phyloP scores from a whole-genome alignment of 345 rosid genomes.

The Citropsis articulata region DNA sequence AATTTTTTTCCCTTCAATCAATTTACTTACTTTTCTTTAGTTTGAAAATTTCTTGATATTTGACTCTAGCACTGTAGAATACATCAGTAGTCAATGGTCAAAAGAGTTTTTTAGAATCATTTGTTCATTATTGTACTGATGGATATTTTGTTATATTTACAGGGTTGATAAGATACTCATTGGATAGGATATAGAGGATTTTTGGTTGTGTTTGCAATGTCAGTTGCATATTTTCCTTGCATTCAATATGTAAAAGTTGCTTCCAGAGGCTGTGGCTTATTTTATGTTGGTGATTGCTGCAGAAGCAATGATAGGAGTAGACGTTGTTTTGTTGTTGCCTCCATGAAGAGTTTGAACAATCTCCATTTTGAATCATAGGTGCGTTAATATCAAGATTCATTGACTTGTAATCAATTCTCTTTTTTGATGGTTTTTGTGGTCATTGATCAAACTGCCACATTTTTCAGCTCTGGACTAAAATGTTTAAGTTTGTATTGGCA shows the following conservation, averaged over 20 bases:
- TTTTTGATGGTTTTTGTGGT: background rate
- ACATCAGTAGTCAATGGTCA: background rate
- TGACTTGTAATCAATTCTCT: background rate
- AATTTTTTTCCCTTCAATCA: background rate
- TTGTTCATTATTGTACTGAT: background rate
- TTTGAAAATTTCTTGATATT: background rate
- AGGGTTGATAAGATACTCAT: background rate
- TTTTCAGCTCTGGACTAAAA: background rate
- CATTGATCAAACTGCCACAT: background rate
- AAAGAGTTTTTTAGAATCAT: background rate
- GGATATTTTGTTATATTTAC: background rate
- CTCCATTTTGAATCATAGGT: constrained; percentile 21
- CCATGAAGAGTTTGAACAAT: constrained; percentile 7
- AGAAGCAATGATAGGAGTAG: constrained; percentile 8
- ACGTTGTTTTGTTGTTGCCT: constrained; percentile 19
- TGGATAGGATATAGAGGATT: background rate
- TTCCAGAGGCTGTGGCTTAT: background rate
- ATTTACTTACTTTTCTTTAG: background rate
- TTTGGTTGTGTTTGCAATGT: background rate
- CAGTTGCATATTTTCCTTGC: background rate
- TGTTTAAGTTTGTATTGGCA: too few species aligned
- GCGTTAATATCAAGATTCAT: background rate
- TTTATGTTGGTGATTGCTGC: background rate
- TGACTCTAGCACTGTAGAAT: background rate
- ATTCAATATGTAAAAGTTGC: constrained; percentile 13